These are phyloP conservation scores for Saccharum spontaneum DNA, from an alignment of 176 grass and related monocot species.

Conservation along the genomic window DNA sequence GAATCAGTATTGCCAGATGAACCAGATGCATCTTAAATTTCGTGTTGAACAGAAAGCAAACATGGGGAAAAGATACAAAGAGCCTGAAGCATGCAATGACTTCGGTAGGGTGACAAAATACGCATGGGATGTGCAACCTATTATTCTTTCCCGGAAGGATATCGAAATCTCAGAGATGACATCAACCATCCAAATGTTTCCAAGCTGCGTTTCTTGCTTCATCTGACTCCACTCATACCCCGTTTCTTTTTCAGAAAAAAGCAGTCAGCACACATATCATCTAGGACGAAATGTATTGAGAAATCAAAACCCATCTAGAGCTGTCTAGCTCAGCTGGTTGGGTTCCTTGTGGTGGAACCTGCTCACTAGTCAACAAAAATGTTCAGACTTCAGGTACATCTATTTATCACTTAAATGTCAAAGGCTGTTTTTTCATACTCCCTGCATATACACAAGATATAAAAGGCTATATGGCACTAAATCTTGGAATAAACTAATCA, in stretches of 20 bases:
- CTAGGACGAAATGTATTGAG: background rate
- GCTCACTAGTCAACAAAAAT: background rate
- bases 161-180: background rate
- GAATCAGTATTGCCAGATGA: no score
- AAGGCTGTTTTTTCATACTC: background rate
- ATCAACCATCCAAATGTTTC: slow-evolving; percentile 3
- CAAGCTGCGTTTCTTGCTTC: background rate
- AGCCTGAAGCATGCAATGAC: background rate
- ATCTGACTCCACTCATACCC: background rate
- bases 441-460: slow-evolving; percentile 9
- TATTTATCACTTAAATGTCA: slow-evolving; percentile 14
- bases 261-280: background rate
- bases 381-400: background rate
- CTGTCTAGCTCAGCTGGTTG: background rate
- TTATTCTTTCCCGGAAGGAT: background rate
- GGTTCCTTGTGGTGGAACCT: no score
- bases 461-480: background rate
- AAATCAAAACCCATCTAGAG: slow-evolving; percentile 10
- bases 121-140: background rate
- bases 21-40: background rate
- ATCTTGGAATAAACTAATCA: slow-evolving; percentile 17
- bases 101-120: background rate
- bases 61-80: background rate
- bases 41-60: background rate
- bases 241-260: background rate